These are phyloP conservation scores for Amylocystis lapponica DNA, from an alignment of 768 basidiomycete species.

Conservation along the genomic window DNA sequence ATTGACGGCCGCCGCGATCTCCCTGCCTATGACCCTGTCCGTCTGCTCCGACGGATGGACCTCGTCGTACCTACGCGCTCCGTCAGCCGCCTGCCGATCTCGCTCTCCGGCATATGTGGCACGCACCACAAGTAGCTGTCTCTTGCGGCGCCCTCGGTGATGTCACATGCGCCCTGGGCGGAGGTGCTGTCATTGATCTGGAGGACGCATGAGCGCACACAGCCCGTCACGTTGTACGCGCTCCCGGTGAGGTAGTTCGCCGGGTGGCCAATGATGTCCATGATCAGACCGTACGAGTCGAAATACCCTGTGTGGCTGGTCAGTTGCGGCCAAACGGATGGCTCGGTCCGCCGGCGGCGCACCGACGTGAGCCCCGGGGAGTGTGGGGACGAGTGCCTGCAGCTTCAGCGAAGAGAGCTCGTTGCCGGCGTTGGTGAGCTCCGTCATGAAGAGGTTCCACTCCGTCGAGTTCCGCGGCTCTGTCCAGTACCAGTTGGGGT, in stretches of 20 bases:
- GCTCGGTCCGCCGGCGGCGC: slow-evolving; percentile 10
- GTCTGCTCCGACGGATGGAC: slow-evolving; percentile 58
- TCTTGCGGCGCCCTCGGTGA: slow-evolving; percentile 34
- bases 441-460: slow-evolving; percentile 27
- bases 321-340: neutral
- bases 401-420: slow-evolving; percentile 16
- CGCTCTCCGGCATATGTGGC: neutral
- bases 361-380: slow-evolving; percentile 48
- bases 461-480: slow-evolving; percentile 20
- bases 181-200: slow-evolving; percentile 23
- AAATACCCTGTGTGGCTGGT: slow-evolving; percentile 38
- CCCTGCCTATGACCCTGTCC: slow-evolving; percentile 47
- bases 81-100: neutral
- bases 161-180: slow-evolving; percentile 25
- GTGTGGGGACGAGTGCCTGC: slow-evolving; percentile 8
- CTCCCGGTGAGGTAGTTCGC: slow-evolving; percentile 54
- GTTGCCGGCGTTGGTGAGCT: slow-evolving; percentile 26
- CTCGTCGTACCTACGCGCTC: slow-evolving; percentile 39
- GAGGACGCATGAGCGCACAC: slow-evolving; percentile 42
- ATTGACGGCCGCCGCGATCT: slow-evolving; percentile 41
- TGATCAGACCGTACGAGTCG: slow-evolving; percentile 53
- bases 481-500: slow-evolving; percentile 23
- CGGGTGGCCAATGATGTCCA: slow-evolving; percentile 51
- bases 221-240: slow-evolving; percentile 51
- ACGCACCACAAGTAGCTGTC: slow-evolving; percentile 59